Conservation (phyloP, 768 basidiomycete species). For the Pholiota microspora region DNA sequence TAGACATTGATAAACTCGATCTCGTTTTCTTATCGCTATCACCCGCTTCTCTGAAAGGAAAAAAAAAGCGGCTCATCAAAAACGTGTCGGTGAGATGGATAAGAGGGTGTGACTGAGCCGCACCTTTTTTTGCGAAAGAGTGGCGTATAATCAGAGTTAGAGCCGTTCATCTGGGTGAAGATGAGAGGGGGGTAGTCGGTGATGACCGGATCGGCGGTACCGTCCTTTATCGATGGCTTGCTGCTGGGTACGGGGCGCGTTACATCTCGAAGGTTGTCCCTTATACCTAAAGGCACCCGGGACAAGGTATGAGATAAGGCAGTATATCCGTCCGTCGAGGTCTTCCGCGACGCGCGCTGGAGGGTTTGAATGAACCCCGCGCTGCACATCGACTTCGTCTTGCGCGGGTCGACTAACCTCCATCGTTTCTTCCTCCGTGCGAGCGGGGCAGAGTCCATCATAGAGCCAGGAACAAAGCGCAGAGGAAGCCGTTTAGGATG, state of each 20-base stretch:
- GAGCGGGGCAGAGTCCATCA: slow-evolving; percentile 5
- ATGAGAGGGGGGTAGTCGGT: slow-evolving; percentile 22
- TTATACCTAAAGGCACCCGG: slow-evolving; percentile 10
- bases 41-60: not conserved
- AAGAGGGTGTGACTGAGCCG: not conserved
- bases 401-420: slow-evolving; percentile 34
- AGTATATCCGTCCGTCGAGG: not conserved
- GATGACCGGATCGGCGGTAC: not conserved
- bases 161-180: slow-evolving; percentile 28
- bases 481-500: slow-evolving; percentile 23
- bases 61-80: not conserved
- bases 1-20: no score
- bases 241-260: not conserved
- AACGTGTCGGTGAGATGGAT: not conserved
- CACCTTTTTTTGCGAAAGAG: slow-evolving; percentile 18
- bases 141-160: slow-evolving; percentile 22
- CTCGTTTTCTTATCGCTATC: not conserved
- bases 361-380: slow-evolving; percentile 14
- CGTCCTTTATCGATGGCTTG: not conserved
- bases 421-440: slow-evolving; percentile 12
- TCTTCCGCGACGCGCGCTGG: not conserved
- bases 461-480: slow-evolving; percentile 16
- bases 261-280: not conserved
- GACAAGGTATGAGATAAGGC: slow-evolving; percentile 10
- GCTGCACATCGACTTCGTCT: slow-evolving; percentile 24